Evolutionary conservation across 2,329 filamentous ascomycete genomes (phyloP), one percentile per base, ranked within the genome.

Genomic region (Colletotrichum liaoningense): DNA sequence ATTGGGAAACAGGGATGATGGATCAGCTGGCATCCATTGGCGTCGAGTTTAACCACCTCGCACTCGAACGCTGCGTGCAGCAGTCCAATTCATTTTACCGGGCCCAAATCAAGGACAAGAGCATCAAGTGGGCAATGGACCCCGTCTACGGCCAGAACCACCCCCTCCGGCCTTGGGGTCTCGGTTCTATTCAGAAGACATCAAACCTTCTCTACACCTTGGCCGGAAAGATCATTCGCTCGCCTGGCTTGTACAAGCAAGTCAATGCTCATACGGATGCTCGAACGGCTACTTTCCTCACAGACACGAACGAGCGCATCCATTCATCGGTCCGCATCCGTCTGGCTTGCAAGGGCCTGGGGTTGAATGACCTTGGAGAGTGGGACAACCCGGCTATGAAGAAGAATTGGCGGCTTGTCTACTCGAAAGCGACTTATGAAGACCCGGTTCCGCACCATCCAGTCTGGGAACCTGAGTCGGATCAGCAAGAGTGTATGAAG

Each of bases 301-400:
- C 84, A 64, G 84, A 87, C 73, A 90, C 88, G 11, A 88, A 89
- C 76, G 88, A 90, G 79, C 84, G 86, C 9, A 84, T 90, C 42
- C 88, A 90, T 77, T 85, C 86, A 73, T 88, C 86, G 2, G 88
- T 88, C 1, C 84, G 88, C 1, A 83, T 89, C n/a, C 85, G 88
- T 4, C 83, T 90, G 16, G 86, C 86, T 2, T 86, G 86, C 72
- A 78, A 84, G 63, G 88, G 88, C 1, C 83, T 88, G 3, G 87
- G 84, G 0, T 80, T 87, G 38, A 84, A 90, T 74, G 88, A 90
- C 76, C 78, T 80, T 28, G 80, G 77, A 1, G 70, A 82, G n/a
- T 90, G 88, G 86, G 79, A 80, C 19, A 87, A 86, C 22, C 77
- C 83, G 0, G 84, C 88, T 0, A 80, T 89, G 8, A 78, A 82